These are phyloP conservation scores for Arthrobotrys sinensis DNA, from an alignment of 2,329 filamentous ascomycete species.

Conservation along the genomic window DNA sequence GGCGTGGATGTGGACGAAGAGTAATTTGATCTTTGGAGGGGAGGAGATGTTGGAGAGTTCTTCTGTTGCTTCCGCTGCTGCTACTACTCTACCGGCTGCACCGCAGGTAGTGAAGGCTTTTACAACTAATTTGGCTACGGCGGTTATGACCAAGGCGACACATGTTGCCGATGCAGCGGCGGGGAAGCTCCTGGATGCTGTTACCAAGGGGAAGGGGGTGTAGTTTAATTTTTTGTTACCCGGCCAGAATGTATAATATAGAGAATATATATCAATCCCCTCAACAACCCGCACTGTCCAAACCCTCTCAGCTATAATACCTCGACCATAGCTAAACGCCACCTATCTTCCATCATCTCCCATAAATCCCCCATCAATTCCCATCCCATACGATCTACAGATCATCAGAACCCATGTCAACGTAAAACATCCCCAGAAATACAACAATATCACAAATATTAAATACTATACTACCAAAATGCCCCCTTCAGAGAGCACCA, in stretches of 20 bases:
- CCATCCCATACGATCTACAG: neutral
- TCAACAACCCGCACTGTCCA: neutral
- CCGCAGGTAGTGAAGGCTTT: neutral
- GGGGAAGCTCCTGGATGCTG: neutral
- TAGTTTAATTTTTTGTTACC: too few relatives aligned
- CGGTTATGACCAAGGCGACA: neutral
- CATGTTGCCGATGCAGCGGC: neutral
- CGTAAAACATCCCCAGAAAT: neutral
- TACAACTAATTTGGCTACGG: neutral
- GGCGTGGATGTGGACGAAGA: constrained; percentile 55
- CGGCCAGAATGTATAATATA: too few relatives aligned
- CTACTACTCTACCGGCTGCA: neutral
- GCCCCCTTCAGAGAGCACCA: neutral
- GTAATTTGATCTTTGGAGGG: constrained; percentile 15
- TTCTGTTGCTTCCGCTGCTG: neutral
- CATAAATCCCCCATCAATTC: neutral
- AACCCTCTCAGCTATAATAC: constrained; percentile 2
- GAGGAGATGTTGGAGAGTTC: neutral
- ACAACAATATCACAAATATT: neutral
- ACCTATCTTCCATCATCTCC: neutral
- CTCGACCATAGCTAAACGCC: neutral
- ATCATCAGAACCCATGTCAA: constrained; percentile 1
- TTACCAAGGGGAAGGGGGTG: too few relatives aligned
- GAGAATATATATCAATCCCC: neutral
- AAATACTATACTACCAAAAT: neutral